These are phyloP conservation scores for Artomyces pyxidatus DNA, from an alignment of 768 basidiomycete genomes.

Conservation along the genomic window DNA sequence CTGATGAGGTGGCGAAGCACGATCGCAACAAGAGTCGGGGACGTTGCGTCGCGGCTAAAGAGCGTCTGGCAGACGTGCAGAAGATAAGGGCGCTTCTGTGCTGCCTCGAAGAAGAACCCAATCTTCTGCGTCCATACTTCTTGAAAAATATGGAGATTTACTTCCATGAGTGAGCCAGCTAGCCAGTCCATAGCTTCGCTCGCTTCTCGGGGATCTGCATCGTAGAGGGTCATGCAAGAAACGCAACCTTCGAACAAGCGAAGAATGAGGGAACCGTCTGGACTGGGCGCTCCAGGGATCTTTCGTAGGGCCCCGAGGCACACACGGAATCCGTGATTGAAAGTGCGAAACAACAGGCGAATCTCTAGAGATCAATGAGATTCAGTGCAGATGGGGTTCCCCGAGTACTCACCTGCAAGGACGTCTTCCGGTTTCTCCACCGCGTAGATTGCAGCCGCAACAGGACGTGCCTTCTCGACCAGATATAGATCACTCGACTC, in stretches of 20 bases:
- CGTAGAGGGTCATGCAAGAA: conserved; percentile 78
- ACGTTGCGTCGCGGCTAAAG: conserved; percentile 66
- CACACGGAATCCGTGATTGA: conserved; percentile 82
- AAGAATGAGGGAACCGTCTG: conserved; percentile 82
- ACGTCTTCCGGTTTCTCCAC: conserved; percentile 79
- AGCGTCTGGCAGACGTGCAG: conserved; percentile 82
- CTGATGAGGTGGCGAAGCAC: conserved; percentile 81
- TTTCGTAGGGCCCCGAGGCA: conserved; percentile 72
- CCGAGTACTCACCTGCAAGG: conserved; percentile 52
- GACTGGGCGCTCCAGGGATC: conserved; percentile 64
- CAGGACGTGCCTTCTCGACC: conserved; percentile 82
- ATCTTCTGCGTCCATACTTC: conserved; percentile 95
- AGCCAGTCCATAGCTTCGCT: conserved; percentile 83
- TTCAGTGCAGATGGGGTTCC: conserved; percentile 2
- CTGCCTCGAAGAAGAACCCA: conserved; percentile 79
- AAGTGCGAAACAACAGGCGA: conserved; percentile 76
- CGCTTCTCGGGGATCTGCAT: conserved; percentile 56
- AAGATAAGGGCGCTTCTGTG: conserved; percentile 67
- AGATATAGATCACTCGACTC: conserved; percentile 45
- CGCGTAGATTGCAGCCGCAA: conserved; percentile 69
- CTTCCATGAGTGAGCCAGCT: conserved; percentile 64
- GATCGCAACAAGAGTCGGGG: conserved; percentile 81
- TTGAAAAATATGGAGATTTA: conserved; percentile 89
- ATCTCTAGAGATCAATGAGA: conserved; percentile 48
- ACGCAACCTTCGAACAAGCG: conserved; percentile 83